phyloP scores from a whole-genome alignment of 345 rosid species.

The Linum tenue region DNA sequence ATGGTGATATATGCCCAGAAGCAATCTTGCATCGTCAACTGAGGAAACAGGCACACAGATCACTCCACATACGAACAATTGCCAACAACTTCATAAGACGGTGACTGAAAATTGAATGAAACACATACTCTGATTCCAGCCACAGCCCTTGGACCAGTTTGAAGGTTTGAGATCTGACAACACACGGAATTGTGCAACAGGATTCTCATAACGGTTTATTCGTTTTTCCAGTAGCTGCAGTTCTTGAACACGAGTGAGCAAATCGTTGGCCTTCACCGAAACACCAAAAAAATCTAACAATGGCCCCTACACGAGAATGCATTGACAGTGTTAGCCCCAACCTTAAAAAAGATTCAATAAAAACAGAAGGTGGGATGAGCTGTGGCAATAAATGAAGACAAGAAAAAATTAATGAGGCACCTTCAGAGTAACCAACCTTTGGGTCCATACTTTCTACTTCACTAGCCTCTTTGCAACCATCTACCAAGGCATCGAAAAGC shows the following conservation, averaged over 20 bases:
- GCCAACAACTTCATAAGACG: not conserved
- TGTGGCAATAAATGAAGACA: not conserved
- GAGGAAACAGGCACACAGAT: slow-evolving; percentile 12
- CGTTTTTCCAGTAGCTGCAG: slow-evolving; percentile 85
- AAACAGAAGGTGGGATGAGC: not conserved
- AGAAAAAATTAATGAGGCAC: not conserved
- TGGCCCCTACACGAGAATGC: slow-evolving; percentile 54
- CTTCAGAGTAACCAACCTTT: slow-evolving; percentile 41
- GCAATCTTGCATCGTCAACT: slow-evolving; percentile 99
- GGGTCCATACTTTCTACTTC: slow-evolving; percentile 55
- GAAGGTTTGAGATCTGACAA: slow-evolving; percentile 84
- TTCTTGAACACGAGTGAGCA: slow-evolving; percentile 71
- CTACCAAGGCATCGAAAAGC: slow-evolving; percentile 76
- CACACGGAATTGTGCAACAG: slow-evolving; percentile 80
- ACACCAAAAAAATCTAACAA: slow-evolving; percentile 95
- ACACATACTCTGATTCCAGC: slow-evolving; percentile 91
- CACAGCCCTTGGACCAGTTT: slow-evolving; percentile 99
- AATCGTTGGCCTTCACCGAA: slow-evolving; percentile 83
- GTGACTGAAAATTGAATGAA: slow-evolving; percentile 2
- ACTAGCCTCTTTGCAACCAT: slow-evolving; percentile 81
- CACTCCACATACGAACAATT: slow-evolving; percentile 1
- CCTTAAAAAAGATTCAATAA: not conserved
- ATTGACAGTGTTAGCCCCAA: not conserved
- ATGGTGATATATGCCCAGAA: slow-evolving; percentile 78
- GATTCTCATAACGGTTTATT: slow-evolving; percentile 67